These are phyloP conservation scores for Acacia pycnantha DNA, from an alignment of 331 rosid species.

Conservation along the genomic window DNA sequence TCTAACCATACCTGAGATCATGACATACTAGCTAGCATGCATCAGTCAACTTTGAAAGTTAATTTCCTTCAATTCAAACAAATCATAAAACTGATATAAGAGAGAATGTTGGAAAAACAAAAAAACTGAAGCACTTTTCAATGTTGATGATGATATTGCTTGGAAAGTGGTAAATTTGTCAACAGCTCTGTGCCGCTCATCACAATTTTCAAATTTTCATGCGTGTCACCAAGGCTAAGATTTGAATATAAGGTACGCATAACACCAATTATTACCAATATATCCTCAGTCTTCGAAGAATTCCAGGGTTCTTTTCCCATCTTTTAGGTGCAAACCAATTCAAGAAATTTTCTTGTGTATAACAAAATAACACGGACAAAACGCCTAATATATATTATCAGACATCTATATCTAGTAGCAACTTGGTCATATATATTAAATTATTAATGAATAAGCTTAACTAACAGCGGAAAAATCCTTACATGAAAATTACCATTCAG, in stretches of 20 bases:
- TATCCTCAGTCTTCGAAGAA: background rate
- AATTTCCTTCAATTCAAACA: background rate
- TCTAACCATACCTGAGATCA: background rate
- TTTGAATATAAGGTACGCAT: background rate
- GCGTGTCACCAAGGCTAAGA: background rate
- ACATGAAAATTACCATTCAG: constrained; percentile 34
- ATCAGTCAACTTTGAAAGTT: background rate
- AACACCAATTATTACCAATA: background rate
- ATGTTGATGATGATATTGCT: background rate
- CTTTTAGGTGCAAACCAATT: too few relatives aligned
- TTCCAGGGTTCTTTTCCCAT: too few relatives aligned
- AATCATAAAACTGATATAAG: background rate
- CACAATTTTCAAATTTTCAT: background rate
- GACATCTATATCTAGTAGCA: too few relatives aligned
- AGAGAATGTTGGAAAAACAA: background rate
- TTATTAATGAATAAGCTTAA: background rate
- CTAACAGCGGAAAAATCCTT: background rate
- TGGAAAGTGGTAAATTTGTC: background rate
- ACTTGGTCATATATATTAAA: too few relatives aligned
- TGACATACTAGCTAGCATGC: background rate
- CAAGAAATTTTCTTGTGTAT: too few relatives aligned
- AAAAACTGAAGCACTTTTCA: background rate
- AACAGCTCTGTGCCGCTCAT: background rate
- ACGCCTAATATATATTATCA: too few relatives aligned
- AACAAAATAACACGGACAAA: too few relatives aligned